phyloP scores from a whole-genome alignment of 1,284 basidiomycete genomes.

The Gastroboletus turbinatus region DNA sequence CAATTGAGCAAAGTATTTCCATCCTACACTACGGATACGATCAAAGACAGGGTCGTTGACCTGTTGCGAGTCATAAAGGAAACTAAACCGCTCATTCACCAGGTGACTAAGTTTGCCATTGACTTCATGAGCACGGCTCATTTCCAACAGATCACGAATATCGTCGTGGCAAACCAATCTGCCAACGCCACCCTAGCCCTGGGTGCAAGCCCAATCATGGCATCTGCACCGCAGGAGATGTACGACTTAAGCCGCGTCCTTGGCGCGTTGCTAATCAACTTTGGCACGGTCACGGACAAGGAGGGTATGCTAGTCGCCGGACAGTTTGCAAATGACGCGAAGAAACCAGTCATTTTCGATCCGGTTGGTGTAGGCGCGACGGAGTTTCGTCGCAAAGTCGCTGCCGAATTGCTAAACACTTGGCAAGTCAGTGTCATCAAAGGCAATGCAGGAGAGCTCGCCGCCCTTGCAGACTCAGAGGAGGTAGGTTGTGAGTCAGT shows the following conservation, averaged over 20 bases:
- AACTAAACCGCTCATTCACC: constrained; percentile 74
- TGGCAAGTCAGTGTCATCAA: constrained; percentile 95
- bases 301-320: constrained; percentile 86
- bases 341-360: constrained; percentile 88
- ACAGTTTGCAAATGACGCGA: constrained; percentile 62
- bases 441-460: constrained; percentile 93
- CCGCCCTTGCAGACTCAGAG: constrained; percentile 67
- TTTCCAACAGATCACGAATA: constrained; percentile 78
- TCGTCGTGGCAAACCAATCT: constrained; percentile 87
- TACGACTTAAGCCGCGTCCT: constrained; percentile 72
- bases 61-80: constrained; percentile 55
- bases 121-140: constrained; percentile 4
- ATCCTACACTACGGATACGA: constrained; percentile 26
- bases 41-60: constrained; percentile 39
- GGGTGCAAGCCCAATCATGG: constrained; percentile 94
- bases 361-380: constrained; percentile 94
- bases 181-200: constrained; percentile 91
- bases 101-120: constrained; percentile 44
- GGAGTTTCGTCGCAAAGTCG: constrained; percentile 61
- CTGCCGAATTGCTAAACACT: constrained; percentile 71
- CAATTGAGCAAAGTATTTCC: constrained; percentile 17
- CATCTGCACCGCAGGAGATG: constrained; percentile 81
- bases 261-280: constrained; percentile 82
- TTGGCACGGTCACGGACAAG: constrained; percentile 77
- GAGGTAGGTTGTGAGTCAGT: constrained; percentile 50